These are phyloP conservation scores for Parachaetomium inaequale DNA, from an alignment of 495 filamentous ascomycete species.

Conservation along the genomic window DNA sequence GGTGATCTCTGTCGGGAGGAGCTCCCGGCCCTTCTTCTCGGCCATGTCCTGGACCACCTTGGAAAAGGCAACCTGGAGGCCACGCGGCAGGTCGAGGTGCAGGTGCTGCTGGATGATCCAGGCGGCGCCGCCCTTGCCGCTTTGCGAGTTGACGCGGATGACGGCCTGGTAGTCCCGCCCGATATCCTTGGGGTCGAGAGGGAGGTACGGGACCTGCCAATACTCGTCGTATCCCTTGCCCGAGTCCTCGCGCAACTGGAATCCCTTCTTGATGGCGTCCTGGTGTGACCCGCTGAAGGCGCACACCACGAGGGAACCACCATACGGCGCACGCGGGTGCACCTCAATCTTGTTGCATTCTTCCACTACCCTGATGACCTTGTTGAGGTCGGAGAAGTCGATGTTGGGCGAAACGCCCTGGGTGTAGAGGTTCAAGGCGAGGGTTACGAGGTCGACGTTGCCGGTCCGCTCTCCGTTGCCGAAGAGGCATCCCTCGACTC, in stretches of 20 bases:
- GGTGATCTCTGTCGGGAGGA: slow-evolving; percentile 77
- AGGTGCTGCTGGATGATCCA: slow-evolving; percentile 89
- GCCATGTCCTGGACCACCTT: slow-evolving; percentile 78
- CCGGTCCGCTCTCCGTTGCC: slow-evolving; percentile 95
- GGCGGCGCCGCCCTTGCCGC: slow-evolving; percentile 90
- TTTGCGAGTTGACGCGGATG: slow-evolving; percentile 96
- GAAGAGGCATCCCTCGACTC: slow-evolving; percentile 93
- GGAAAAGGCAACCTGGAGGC: slow-evolving; percentile 87
- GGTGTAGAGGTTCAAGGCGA: slow-evolving; percentile 94
- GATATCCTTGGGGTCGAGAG: slow-evolving; percentile 89
- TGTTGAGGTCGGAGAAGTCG: slow-evolving; percentile 88
- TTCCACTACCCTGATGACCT: slow-evolving; percentile 86
- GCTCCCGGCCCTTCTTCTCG: slow-evolving; percentile 73
- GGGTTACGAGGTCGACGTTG: slow-evolving; percentile 92
- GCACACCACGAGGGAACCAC: slow-evolving; percentile 81
- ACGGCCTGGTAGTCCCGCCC: slow-evolving; percentile 95
- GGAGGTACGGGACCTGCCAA: slow-evolving; percentile 81
- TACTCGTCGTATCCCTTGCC: slow-evolving; percentile 57
- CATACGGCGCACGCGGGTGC: slow-evolving; percentile 83
- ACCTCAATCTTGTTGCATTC: slow-evolving; percentile 93
- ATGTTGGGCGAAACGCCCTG: slow-evolving; percentile 86
- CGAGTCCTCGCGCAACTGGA: slow-evolving; percentile 62
- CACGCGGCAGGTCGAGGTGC: slow-evolving; percentile 88
- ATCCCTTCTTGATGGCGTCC: slow-evolving; percentile 98
- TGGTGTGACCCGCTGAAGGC: slow-evolving; percentile 92